phyloP scores from a whole-genome alignment of 345 rosid species.

The Citrus inodora region DNA sequence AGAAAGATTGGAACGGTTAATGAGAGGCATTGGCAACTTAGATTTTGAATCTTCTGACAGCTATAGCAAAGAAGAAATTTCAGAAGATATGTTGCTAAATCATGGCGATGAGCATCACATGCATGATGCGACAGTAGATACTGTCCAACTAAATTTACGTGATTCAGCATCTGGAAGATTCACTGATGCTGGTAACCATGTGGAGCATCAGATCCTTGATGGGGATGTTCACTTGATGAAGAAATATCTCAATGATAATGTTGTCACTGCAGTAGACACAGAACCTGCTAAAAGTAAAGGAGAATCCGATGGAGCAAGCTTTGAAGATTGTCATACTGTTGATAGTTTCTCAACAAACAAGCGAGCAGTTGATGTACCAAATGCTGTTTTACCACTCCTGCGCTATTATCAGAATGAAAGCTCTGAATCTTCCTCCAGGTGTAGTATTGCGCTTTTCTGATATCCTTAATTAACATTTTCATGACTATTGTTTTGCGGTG shows the following conservation, averaged over 20 bases:
- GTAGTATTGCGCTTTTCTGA: constrained; percentile 14
- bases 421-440: constrained; percentile 83
- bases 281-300: constrained; percentile 36
- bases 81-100: constrained; percentile 24
- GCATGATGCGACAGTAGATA: constrained; percentile 22
- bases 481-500: not conserved
- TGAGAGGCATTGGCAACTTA: constrained; percentile 50
- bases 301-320: constrained; percentile 30
- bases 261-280: constrained; percentile 22
- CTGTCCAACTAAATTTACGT: constrained; percentile 26
- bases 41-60: constrained; percentile 43
- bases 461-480: not conserved
- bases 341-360: constrained; percentile 42
- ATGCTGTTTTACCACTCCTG: constrained; percentile 54
- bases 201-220: constrained; percentile 36
- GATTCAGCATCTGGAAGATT: constrained; percentile 34
- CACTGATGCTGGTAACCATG: constrained; percentile 26
- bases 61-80: constrained; percentile 30
- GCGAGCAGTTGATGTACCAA: constrained; percentile 52
- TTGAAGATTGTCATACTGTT: constrained; percentile 32
- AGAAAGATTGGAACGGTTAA: constrained; percentile 85
- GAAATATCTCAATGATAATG: constrained; percentile 25
- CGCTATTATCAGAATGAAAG: constrained; percentile 72
- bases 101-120: constrained; percentile 29
- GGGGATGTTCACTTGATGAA: constrained; percentile 26